Percentiles rank a stretch among this genome's conserved stretches.
These are phyloP conservation scores for Myxozyma geophila DNA, from an alignment of 805 yeast genomes.

Conservation along the genomic window DNA sequence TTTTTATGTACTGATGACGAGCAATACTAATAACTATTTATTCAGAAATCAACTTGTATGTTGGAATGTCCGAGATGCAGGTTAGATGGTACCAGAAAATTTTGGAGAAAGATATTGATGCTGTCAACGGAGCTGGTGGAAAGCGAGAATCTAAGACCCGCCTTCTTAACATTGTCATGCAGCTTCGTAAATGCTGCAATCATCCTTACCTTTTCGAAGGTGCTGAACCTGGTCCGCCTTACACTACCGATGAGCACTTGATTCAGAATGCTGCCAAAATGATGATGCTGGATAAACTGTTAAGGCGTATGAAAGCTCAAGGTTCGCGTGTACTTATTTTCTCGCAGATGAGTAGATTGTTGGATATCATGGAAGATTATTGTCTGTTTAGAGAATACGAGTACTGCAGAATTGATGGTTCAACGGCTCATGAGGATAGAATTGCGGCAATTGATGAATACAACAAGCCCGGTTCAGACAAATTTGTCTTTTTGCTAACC, in stretches of 20 bases:
- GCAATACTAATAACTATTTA: background rate
- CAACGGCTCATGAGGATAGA: constrained; percentile 91
- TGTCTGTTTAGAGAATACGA: constrained; percentile 81
- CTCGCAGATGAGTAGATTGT: constrained; percentile 89
- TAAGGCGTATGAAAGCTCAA: constrained; percentile 68
- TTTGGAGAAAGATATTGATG: constrained; percentile 91
- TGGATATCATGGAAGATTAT: constrained; percentile 91
- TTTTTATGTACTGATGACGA: background rate
- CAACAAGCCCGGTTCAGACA: constrained; percentile 78
- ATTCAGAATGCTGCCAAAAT: constrained; percentile 89
- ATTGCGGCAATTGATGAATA: constrained; percentile 90
- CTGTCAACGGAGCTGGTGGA: constrained; percentile 95
- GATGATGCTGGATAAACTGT: constrained; percentile 81
- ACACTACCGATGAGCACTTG: constrained; percentile 91
- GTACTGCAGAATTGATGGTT: constrained; percentile 92
- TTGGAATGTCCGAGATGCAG: constrained; percentile 97
- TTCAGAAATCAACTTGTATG: constrained; percentile 77
- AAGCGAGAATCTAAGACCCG: constrained; percentile 92
- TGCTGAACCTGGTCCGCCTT: constrained; percentile 99
- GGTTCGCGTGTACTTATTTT: constrained; percentile 92
- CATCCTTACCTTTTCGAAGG: constrained; percentile 98
- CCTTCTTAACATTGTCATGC: constrained; percentile 92
- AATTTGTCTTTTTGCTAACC: constrained; percentile 82
- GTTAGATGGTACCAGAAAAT: constrained; percentile 86
- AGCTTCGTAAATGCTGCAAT: constrained; percentile 92